Evolutionary conservation across 1,139 yeast genomes (phyloP).

Genomic region (Saccharomyces hybrid): DNA sequence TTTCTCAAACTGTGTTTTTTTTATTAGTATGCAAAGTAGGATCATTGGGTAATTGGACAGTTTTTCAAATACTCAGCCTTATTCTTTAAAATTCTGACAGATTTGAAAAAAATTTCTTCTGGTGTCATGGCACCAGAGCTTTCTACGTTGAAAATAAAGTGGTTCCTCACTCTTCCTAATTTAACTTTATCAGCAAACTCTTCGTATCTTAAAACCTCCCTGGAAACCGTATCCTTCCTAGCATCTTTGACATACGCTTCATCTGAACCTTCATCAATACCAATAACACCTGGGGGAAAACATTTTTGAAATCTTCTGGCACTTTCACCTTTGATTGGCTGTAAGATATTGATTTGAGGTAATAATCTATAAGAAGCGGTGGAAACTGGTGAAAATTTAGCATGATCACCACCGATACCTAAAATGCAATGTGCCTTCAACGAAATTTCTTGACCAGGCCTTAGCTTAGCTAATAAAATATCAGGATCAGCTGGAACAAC

Average conservation of each 20-base stretch:
- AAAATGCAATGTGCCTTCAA: constrained; percentile 83
- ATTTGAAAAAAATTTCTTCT: constrained; percentile 86
- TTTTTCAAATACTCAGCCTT: constrained; percentile 76
- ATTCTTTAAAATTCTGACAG: constrained; percentile 73
- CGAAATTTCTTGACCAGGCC: constrained; percentile 96
- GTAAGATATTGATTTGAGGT: constrained; percentile 76
- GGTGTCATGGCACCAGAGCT: constrained; percentile 96
- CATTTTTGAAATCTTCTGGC: constrained; percentile 80
- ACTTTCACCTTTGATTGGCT: constrained; percentile 67
- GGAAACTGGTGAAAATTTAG: constrained; percentile 93
- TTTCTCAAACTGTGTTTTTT: background rate
- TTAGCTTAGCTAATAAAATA: constrained; percentile 77
- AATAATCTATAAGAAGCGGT: constrained; percentile 94
- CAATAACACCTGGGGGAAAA: constrained; percentile 91
- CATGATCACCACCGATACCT: constrained; percentile 92
- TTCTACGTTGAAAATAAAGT: constrained; percentile 89
- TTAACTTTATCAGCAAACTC: constrained; percentile 85
- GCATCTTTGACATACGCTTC: constrained; percentile 80
- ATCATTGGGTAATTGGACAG: constrained; percentile 63
- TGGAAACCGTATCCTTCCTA: constrained; percentile 89
- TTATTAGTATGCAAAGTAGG: constrained; percentile 3
- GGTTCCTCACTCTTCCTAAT: constrained; percentile 85
- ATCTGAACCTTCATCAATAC: constrained; percentile 49
- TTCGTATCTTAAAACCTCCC: constrained; percentile 90
- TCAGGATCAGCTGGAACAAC: constrained; percentile 80